A percentile compares a stretch with the other conserved stretches of the same genome.
Conservation (phyloP, 2,329 filamentous ascomycete genomes). For the Pestalotiopsis sp. region DNA sequence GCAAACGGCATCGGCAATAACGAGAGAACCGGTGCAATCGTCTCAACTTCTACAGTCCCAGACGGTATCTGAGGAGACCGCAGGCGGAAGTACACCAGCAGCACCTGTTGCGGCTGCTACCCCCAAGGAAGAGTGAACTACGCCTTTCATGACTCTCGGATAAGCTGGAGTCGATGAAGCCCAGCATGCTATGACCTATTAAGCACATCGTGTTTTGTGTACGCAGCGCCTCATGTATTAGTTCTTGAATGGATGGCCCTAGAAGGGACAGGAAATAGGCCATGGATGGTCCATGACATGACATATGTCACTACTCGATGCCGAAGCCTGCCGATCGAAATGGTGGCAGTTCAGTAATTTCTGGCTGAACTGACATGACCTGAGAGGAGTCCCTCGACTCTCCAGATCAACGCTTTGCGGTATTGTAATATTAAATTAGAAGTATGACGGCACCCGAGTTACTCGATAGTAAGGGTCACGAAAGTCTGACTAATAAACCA, state of each 20-base stretch:
- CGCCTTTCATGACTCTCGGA: background rate
- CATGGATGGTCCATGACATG: too few species aligned
- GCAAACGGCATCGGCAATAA: conserved; percentile 35
- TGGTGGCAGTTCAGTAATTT: background rate
- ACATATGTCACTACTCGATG: background rate
- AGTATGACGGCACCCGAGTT: background rate
- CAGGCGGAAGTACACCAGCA: background rate
- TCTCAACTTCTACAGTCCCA: conserved; percentile 52
- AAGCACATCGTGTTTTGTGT: too few species aligned
- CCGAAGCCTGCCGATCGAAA: background rate
- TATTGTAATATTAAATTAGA: background rate
- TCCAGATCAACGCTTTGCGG: background rate
- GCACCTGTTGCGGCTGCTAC: conserved; percentile 17
- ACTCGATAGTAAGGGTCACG: background rate
- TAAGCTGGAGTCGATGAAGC: too few species aligned
- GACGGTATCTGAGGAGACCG: conserved; percentile 43
- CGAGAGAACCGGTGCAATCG: conserved; percentile 50
- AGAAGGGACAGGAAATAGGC: too few species aligned
- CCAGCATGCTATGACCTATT: too few species aligned
- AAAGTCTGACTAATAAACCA: background rate
- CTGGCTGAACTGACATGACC: background rate
- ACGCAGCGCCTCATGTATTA: too few species aligned
- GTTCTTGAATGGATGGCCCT: too few species aligned
- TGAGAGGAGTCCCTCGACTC: background rate
- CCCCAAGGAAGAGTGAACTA: conserved; percentile 22